phyloP scores from a whole-genome alignment of 305 asterid species.

The Fraxinus platypoda region DNA sequence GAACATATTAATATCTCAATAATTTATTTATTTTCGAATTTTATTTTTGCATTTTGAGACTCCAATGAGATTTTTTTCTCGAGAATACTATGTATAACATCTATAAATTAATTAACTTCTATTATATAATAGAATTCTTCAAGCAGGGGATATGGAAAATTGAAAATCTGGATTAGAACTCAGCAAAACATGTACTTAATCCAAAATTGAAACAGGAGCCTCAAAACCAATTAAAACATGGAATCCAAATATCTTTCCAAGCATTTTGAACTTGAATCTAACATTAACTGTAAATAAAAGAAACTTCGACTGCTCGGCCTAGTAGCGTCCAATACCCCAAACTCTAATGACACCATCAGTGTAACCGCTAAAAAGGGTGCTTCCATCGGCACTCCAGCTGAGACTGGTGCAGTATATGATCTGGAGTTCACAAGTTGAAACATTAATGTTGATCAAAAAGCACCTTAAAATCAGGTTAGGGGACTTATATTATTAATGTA shows the following conservation, averaged over 20 bases:
- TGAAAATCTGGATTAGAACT: not conserved
- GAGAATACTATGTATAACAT: too few species aligned
- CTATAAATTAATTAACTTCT: too few species aligned
- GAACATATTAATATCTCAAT: too few species aligned
- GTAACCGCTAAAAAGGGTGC: conserved; percentile 61
- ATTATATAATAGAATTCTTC: too few species aligned
- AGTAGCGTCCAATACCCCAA: conserved; percentile 61
- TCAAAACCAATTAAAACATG: conserved; percentile 17
- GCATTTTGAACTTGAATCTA: conserved; percentile 15
- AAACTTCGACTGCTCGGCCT: not conserved
- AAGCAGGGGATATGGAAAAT: not conserved
- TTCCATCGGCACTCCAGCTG: conserved; percentile 62
- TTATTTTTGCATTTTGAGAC: too few species aligned
- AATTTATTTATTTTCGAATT: too few species aligned
- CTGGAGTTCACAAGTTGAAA: conserved; percentile 31
- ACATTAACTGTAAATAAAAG: conserved; percentile 11
- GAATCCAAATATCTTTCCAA: conserved; percentile 17
- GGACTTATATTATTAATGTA: not conserved
- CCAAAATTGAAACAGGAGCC: conserved; percentile 25
- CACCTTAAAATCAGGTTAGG: not conserved
- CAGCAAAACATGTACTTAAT: conserved; percentile 2
- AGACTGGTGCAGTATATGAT: conserved; percentile 54
- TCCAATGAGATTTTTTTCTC: too few species aligned
- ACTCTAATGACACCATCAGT: conserved; percentile 56
- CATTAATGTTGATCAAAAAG: not conserved